Conservation (phyloP, 305 asterid species). For the Fraxinus angustifolia region DNA sequence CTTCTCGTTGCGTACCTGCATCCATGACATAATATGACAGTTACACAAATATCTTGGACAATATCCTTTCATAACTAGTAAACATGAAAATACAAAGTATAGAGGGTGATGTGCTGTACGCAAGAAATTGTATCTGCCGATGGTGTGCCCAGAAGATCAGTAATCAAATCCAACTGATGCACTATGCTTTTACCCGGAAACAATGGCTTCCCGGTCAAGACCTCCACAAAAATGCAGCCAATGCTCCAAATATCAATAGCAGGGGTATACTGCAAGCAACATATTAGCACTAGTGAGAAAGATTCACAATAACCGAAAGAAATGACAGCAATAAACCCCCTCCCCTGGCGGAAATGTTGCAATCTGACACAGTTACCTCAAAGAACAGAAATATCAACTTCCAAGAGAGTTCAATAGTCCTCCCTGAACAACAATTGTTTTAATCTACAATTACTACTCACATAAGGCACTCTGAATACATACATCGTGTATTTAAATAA, state of each 20-base stretch:
- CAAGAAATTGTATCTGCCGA: conserved; percentile 43
- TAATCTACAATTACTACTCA: conserved; percentile 41
- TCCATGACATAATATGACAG: not conserved
- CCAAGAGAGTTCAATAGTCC: conserved; percentile 53
- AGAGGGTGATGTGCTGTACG: conserved; percentile 16
- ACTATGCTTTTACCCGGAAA: conserved; percentile 57
- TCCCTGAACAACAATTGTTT: conserved; percentile 49
- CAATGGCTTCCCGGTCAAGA: conserved; percentile 51
- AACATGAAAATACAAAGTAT: conserved; percentile 1
- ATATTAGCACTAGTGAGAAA: not conserved
- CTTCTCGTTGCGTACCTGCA: conserved; percentile 54
- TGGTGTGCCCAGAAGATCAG: conserved; percentile 56
- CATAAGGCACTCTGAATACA: conserved; percentile 22
- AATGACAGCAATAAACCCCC: not conserved
- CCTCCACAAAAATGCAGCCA: conserved; percentile 57
- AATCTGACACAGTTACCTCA: conserved; percentile 46
- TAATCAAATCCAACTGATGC: conserved; percentile 55
- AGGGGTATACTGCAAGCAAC: conserved; percentile 47
- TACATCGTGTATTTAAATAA: conserved; percentile 10
- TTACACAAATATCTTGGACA: not conserved
- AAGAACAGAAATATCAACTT: conserved; percentile 49
- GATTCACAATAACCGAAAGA: not conserved
- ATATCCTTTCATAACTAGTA: not conserved
- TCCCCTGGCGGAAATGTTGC: conserved; percentile 16
- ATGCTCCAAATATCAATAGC: conserved; percentile 57